Base-by-base conservation (phyloP, 2,329 filamentous ascomycete species). In the Penicillium fuscoglaucum region DNA sequence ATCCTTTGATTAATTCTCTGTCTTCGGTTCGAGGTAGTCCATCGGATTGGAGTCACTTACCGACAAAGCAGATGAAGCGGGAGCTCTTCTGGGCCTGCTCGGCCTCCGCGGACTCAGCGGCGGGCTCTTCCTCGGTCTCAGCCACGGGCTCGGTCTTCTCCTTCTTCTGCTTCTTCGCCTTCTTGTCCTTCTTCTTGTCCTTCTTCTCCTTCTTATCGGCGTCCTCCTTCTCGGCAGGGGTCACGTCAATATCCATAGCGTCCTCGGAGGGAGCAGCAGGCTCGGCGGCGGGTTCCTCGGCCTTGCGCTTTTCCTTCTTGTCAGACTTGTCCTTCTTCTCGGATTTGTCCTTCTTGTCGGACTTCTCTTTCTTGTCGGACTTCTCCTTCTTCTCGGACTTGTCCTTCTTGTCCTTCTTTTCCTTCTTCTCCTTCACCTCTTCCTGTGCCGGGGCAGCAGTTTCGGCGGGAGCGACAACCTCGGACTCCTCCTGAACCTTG, bases 31-130 rank as follows among this genome's bases (percentile, higher is more conserved):
- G 26, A 21, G 28, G 35, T 31, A 19, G 2, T 44, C 35, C 6
- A 48, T 31, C n/a, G 28, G n/a, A 29, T 15, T n/a, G n/a, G 17
- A 31, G 6, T 21, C 3, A 57, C 78, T 24, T 77, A 86, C 85
- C 88, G 63, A 93, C 86, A 76, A 95, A 95, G 68, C 88, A 85
- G 60, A 92, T 91, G 79, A 91, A 91, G 60, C 89, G 83, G 17
- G 80, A 73, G 58, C 81, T 81, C 60, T 74, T 76, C 61, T 68
- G 61, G 44, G 61, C 4, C 64, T 41, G 55, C 24, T 52, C 28
- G 15, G 19, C 61, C 31, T 67, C 63, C 9, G 65, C 59, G 10
- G 62, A 58, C 21, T 62, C 48, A 6, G 62, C 61, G 12, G 66
- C 57, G 10, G 62, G 60, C 19, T 61, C 46, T 24, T 62, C 66